A percentile compares a stretch with the other conserved stretches of the same genome.
These are phyloP conservation scores for Termitomyces sp. DNA, from an alignment of 768 basidiomycete genomes.

Conservation along the genomic window DNA sequence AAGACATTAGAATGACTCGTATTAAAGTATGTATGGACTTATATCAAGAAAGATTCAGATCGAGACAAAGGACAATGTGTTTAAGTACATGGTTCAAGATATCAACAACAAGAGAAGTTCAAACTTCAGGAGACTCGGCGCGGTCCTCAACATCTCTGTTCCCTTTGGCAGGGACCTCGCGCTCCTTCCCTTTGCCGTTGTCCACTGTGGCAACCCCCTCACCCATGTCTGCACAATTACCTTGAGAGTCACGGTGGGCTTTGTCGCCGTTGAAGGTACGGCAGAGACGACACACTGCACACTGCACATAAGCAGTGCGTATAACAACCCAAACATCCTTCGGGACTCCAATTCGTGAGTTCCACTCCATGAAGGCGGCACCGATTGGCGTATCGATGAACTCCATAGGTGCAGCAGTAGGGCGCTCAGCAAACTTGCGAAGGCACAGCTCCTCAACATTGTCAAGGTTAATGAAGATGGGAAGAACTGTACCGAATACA, in stretches of 20 bases:
- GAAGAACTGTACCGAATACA: no score
- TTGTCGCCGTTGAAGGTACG: conserved; percentile 10
- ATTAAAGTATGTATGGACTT: no score
- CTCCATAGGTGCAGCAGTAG: not conserved
- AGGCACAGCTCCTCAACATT: not conserved
- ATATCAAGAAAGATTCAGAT: no score
- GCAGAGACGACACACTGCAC: conserved; percentile 4
- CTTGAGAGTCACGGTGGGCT: conserved; percentile 1
- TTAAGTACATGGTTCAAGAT: no score
- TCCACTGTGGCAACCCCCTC: not conserved
- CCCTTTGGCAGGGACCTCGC: no score
- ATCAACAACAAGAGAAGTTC: no score
- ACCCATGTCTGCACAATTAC: not conserved
- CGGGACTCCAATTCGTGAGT: conserved; percentile 16
- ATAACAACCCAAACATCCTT: conserved; percentile 15
- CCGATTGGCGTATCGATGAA: conserved; percentile 10
- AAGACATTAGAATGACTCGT: no score
- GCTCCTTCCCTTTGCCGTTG: not conserved
- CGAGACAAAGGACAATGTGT: no score
- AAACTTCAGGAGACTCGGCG: no score
- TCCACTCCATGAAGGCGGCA: conserved; percentile 17
- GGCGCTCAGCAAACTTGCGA: not conserved
- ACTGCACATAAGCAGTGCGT: conserved; percentile 13
- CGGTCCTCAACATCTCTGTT: no score
- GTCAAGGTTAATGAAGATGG: not conserved